Base-by-base conservation (phyloP, 352 stramenopile species). In the Pythium grandisporangium region DNA sequence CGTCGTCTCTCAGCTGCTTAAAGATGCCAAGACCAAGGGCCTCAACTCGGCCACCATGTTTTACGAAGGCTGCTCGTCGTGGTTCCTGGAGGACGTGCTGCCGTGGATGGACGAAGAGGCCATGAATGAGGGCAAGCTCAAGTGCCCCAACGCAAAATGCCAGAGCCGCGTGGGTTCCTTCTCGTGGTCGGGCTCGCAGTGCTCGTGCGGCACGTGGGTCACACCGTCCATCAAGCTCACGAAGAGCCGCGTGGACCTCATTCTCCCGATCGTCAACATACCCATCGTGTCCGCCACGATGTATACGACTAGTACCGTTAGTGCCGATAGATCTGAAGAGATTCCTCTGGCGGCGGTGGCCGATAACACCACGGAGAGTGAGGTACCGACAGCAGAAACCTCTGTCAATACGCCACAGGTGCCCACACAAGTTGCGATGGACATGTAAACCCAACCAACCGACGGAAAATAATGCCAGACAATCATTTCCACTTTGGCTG, bases 211-310 rank as follows among this genome's bases (percentile, higher is more conserved):
- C 44, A 85, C 76, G 49, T 90, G 76, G 76, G 69, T 90, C 47
- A 90, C 76, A 37, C 76, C 76, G 36, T 85, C 73, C 12, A 83
- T 90, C 47, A 84, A 90, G 46, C 56, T 90, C 44, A 87, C 72
- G 45, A 87, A 90, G 65, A 87, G 73, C 37, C 59, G 77, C 34
- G 71, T 90, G 13, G 77, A 90, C 36, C 16, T 45, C 29, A 49
- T 61, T 14, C 42, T 61, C 36, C 45, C 38, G 30, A n/a, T 37
- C 16, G 48, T 45, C 14, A 33, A 37, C 14, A 52, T 61, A 24
- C 53, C 53, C 6, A 61, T 61, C 20, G 53, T 61, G 3, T 50
- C 52, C 8, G 55, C 45, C 3, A 51, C 51, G 17, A 54, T 54
- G 45, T 35, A 34, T 32, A n/a, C n/a, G n/a, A n/a, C n/a, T n/a